Percentiles rank a stretch among this genome's conserved stretches.
phyloP scores from a whole-genome alignment of 2,329 filamentous ascomycete species.

The Sporothrix sp. region DNA sequence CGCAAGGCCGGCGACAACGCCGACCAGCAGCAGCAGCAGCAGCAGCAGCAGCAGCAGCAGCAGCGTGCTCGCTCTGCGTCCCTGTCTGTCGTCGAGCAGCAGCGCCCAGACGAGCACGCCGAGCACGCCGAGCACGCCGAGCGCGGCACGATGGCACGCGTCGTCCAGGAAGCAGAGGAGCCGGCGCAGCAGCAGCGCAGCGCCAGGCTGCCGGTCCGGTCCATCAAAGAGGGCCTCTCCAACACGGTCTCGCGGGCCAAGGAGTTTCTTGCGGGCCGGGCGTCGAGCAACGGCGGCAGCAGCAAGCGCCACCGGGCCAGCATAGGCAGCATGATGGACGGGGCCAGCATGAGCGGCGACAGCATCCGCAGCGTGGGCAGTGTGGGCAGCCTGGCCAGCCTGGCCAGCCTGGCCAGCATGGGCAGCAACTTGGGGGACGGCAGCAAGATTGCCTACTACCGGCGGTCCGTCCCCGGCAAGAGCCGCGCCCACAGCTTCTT shows the following conservation, averaged over 20 bases:
- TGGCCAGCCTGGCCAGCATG: constrained; percentile 7
- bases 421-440: constrained; percentile 5
- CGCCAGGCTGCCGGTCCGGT: background rate
- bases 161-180: constrained; percentile 14
- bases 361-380: constrained; percentile 1
- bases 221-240: constrained; percentile 7
- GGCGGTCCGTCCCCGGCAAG: constrained; percentile 39
- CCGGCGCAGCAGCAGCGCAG: background rate
- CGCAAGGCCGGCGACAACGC: constrained; percentile 6
- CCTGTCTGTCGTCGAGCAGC: constrained; percentile 16
- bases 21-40: constrained; percentile 24
- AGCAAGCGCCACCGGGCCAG: background rate
- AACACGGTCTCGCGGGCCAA: constrained; percentile 12
- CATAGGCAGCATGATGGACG: background rate
- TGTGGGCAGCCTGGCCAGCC: background rate
- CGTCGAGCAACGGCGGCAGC: background rate
- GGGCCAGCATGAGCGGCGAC: constrained; percentile 12
- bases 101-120: constrained; percentile 13
- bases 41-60: constrained; percentile 21
- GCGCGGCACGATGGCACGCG: constrained; percentile 31
- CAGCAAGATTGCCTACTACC: constrained; percentile 13
- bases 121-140: constrained; percentile 20
- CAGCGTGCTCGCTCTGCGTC: constrained; percentile 2
- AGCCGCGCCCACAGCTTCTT: constrained; percentile 14
- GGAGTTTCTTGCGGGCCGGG: constrained; percentile 8